phyloP scores from a whole-genome alignment of 2,329 filamentous ascomycete species.

The Trematosphaeria pertusa region DNA sequence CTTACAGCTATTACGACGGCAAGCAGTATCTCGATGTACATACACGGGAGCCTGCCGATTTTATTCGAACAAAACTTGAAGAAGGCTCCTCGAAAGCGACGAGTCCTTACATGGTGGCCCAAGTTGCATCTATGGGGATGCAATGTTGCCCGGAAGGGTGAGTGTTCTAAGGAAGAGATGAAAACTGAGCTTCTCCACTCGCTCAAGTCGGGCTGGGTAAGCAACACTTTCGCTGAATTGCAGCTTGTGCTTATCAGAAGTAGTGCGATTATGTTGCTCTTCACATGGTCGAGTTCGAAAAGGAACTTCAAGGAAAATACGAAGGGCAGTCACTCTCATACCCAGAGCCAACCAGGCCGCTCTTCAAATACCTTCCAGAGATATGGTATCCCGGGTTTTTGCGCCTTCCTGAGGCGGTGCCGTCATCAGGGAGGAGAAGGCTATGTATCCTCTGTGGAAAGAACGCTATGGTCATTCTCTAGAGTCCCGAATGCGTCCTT shows the following conservation, averaged over 20 bases:
- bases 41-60: not conserved
- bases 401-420: not conserved
- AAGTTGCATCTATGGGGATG: conserved; percentile 6
- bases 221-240: not conserved
- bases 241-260: not conserved
- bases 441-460: no score
- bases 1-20: conserved; percentile 5
- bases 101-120: conserved; percentile 2
- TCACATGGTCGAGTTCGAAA: conserved; percentile 8
- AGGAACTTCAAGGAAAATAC: conserved; percentile 4
- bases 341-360: not conserved
- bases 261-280: conserved; percentile 6
- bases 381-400: conserved; percentile 3
- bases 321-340: not conserved
- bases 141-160: not conserved
- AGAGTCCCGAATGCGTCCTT: no score
- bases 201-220: conserved; percentile 2
- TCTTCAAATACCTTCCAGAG: not conserved
- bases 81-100: not conserved
- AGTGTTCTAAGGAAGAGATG: conserved; percentile 2
- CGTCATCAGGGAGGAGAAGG: not conserved
- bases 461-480: no score
- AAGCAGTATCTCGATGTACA: not conserved
- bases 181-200: conserved; percentile 1
- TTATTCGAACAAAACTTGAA: not conserved